Conservation (phyloP, 2,329 filamentous ascomycete species). For the Niveomyces coronatus region DNA sequence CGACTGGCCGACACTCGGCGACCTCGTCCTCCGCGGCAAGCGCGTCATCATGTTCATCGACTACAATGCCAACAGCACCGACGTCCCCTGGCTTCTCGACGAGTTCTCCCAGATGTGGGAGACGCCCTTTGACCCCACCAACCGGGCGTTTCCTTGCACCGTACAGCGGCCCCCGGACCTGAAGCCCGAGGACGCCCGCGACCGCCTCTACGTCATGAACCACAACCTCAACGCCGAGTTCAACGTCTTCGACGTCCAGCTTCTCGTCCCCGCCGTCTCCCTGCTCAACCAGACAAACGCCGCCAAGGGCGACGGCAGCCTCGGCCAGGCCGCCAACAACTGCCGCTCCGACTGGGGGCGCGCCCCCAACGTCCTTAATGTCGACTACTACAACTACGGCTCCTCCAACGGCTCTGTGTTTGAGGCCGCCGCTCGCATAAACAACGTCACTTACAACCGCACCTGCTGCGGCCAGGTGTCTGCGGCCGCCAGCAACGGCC, state of each 20-base stretch:
- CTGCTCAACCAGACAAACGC: constrained; percentile 64
- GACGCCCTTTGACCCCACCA: constrained; percentile 67
- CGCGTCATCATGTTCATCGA: constrained; percentile 75
- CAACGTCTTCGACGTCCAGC: constrained; percentile 48
- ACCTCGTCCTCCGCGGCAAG: constrained; percentile 62
- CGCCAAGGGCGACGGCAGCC: constrained; percentile 50
- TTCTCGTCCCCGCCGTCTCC: constrained; percentile 64
- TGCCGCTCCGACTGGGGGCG: constrained; percentile 54
- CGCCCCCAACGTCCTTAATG: constrained; percentile 68
- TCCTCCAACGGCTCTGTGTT: constrained; percentile 60
- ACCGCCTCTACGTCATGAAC: constrained; percentile 72
- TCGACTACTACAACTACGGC: constrained; percentile 76
- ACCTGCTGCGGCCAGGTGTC: constrained; percentile 42
- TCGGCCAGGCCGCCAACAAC: constrained; percentile 53
- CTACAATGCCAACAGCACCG: constrained; percentile 69
- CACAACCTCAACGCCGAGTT: constrained; percentile 84
- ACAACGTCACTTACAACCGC: constrained; percentile 58
- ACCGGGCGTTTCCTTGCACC: constrained; percentile 62
- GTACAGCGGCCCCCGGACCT: constrained; percentile 67
- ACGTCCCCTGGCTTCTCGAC: constrained; percentile 75
- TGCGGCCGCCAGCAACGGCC: constrained; percentile 17
- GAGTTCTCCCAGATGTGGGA: constrained; percentile 88
- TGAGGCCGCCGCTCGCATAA: constrained; percentile 56
- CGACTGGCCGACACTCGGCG: constrained; percentile 75
- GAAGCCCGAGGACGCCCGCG: constrained; percentile 37